Base-by-base conservation (phyloP, 1,284 basidiomycete genomes). In the Lignosus rhinocerotis region DNA sequence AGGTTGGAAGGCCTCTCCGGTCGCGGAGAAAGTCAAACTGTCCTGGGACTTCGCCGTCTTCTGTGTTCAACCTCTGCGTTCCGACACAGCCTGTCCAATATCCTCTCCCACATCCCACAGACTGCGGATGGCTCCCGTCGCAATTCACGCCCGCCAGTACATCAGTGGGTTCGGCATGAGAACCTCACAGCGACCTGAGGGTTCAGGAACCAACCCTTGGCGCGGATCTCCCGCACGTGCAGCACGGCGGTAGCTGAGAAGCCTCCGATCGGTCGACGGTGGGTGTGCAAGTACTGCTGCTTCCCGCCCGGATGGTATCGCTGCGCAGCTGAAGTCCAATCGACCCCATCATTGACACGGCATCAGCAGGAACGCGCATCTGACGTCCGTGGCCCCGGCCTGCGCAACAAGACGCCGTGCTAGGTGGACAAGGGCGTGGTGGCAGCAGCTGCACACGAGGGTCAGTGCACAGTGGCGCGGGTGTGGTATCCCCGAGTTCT, bases 191-290 rank as follows among this genome's bases (percentile, higher is more conserved):
- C 16, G 19, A n/a, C 41, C 41, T 9, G 41, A 9, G 41, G 4
- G n/a, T 11, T 11, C 42, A 42, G 39, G 46, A 45, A 61, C n/a
- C 42, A 45, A 61, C n/a, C 42, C 56, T 51, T 51, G 53, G 53
- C 51, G 56, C 47, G 34, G 46, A 58, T 58, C 53, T 31, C 49
- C 31, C 30, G 19, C 43, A 41, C 52, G 59, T 42, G 51, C 45
- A 31, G 36, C 21, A 31, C 16, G 11, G 33, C n/a, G 32, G 42
- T 33, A n/a, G 41, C 31, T 43, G 21, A 32, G 53, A 49, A 38
- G 34, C 12, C 16, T 34, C 34, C 48, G 48, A 50, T 16, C 48
- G 48, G 48, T 50, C 19, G 6, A 36, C 25, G 4, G 34, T 7
- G 36, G 19, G 32, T 25, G 10, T 25, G 16, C 11, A 11, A 30